phyloP scores from a whole-genome alignment of 2,329 filamentous ascomycete genomes.

The Cladophialophora carrionii region DNA sequence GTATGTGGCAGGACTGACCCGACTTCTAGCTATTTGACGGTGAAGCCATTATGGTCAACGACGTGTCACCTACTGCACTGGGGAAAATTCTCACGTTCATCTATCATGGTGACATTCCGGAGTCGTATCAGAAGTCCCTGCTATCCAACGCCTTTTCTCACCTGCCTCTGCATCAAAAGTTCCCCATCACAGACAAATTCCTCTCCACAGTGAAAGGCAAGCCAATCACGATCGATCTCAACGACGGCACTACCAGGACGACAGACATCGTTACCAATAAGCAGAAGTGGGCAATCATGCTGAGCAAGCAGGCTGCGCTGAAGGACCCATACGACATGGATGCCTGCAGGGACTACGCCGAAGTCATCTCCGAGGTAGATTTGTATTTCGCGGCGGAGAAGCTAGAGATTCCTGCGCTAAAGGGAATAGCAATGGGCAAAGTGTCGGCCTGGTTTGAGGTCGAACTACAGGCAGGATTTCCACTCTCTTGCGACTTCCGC shows the following conservation, averaged over 20 bases:
- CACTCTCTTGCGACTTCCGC: slow-evolving; percentile 15
- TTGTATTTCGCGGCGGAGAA: slow-evolving; percentile 15
- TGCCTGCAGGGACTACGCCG: slow-evolving; percentile 9
- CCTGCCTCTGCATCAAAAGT: not conserved
- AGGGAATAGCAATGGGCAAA: slow-evolving; percentile 14
- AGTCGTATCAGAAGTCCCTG: not conserved
- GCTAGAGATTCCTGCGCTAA: slow-evolving; percentile 13
- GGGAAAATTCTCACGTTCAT: slow-evolving; percentile 23
- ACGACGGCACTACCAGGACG: not conserved
- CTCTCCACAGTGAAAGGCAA: not conserved
- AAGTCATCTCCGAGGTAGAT: slow-evolving; percentile 17
- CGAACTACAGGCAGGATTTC: slow-evolving; percentile 9
- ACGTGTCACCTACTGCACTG: slow-evolving; percentile 15
- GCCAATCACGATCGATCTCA: not conserved
- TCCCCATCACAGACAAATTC: slow-evolving; percentile 3
- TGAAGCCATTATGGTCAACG: slow-evolving; percentile 12
- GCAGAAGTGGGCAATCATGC: slow-evolving; percentile 18
- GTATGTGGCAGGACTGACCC: not conserved
- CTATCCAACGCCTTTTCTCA: not conserved
- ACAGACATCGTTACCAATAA: slow-evolving; percentile 15
- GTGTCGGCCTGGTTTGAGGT: slow-evolving; percentile 18
- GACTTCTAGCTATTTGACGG: slow-evolving; percentile 18
- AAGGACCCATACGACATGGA: slow-evolving; percentile 10
- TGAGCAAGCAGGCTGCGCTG: slow-evolving; percentile 14
- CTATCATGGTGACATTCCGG: slow-evolving; percentile 16